phyloP scores from a whole-genome alignment of 371 early-diverging fungal genomes.

The Mucor racemosus region DNA sequence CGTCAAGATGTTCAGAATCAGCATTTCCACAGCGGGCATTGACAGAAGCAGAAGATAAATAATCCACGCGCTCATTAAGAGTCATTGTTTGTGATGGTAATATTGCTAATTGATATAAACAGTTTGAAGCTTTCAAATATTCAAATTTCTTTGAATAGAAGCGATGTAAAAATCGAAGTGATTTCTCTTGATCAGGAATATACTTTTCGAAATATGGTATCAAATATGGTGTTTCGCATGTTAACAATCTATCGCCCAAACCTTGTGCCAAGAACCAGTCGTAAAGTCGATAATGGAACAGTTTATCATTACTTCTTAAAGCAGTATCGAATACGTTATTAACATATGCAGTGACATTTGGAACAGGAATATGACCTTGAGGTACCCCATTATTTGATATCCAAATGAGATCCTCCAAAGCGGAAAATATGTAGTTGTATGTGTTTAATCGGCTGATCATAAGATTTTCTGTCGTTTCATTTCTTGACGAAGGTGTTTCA shows the following conservation, averaged over 20 bases:
- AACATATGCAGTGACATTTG: not conserved
- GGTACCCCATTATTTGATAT: slow-evolving; percentile 18
- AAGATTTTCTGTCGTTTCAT: not conserved
- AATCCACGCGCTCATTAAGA: slow-evolving; percentile 66
- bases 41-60: slow-evolving; percentile 72
- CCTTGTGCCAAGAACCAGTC: slow-evolving; percentile 64
- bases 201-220: slow-evolving; percentile 70
- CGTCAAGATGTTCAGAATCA: not conserved
- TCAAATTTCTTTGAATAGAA: slow-evolving; percentile 70
- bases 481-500: slow-evolving; percentile 24
- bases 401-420: slow-evolving; percentile 38
- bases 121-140: slow-evolving; percentile 70
- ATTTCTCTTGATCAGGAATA: slow-evolving; percentile 50
- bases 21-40: slow-evolving; percentile 65
- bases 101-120: slow-evolving; percentile 66
- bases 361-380: slow-evolving; percentile 1
- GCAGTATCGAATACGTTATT: slow-evolving; percentile 45
- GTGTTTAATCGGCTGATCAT: not conserved
- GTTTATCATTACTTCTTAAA: slow-evolving; percentile 54
- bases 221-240: slow-evolving; percentile 58
- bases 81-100: slow-evolving; percentile 33
- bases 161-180: slow-evolving; percentile 73
- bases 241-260: slow-evolving; percentile 35
- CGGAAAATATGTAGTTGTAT: slow-evolving; percentile 11
- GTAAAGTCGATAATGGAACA: slow-evolving; percentile 75